Percentiles rank a stretch among this genome's conserved stretches.
These are phyloP conservation scores for Aquanectria penicillioides DNA, from an alignment of 2,329 filamentous ascomycete species.

Conservation along the genomic window DNA sequence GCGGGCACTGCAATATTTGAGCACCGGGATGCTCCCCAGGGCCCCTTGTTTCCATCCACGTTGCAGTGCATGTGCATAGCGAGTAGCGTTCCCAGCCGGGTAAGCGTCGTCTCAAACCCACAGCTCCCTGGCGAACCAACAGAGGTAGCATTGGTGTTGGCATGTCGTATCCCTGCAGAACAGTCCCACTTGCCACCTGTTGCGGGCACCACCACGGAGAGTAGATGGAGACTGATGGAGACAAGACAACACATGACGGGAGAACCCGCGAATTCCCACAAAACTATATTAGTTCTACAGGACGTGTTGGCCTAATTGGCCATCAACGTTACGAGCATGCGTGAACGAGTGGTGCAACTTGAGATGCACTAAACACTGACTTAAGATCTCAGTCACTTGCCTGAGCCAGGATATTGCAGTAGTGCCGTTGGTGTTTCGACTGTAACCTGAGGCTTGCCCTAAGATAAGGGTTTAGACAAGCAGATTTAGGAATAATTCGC, in stretches of 20 bases:
- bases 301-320: no score
- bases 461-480: no score
- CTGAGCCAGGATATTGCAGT: no score
- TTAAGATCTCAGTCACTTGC: no score
- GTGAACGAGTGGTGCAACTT: no score
- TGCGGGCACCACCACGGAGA: not conserved
- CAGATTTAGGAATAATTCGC: no score
- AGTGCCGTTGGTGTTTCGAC: no score
- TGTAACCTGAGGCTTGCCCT: no score
- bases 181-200: not conserved
- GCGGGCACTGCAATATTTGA: slow-evolving; percentile 5
- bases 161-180: not conserved
- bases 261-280: not conserved
- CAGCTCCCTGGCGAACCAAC: not conserved
- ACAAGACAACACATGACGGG: slow-evolving; percentile 3
- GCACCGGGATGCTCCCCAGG: not conserved
- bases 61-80: slow-evolving; percentile 2
- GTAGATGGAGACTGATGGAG: not conserved
- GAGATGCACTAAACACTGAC: no score
- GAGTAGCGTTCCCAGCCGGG: not conserved
- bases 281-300: no score
- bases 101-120: not conserved
- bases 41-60: not conserved
- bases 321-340: no score
- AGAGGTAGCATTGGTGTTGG: not conserved